Base-by-base conservation (phyloP, 2,329 filamentous ascomycete species). In the Neofusicoccum laricinum region DNA sequence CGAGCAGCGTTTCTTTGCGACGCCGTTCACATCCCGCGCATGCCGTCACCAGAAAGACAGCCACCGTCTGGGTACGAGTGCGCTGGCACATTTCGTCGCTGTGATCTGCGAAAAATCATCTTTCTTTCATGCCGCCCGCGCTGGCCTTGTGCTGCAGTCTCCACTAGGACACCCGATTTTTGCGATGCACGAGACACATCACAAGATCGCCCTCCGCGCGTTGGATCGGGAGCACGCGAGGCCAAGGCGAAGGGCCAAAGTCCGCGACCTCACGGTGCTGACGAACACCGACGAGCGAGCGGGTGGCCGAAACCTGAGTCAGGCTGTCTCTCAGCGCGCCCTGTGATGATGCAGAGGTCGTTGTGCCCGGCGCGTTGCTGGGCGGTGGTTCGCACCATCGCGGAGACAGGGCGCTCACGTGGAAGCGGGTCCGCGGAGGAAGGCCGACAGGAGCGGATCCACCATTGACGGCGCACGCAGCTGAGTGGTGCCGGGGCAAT, bases 401-500 rank as follows among this genome's bases (percentile, higher is more conserved):
- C 41, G 25, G 25, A 59, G 41, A 17, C 17, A 40, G 50, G 36
- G 40, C 21, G 43, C 41, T 45, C 55, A 46, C 55, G 55, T 46
- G 55, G 55, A 32, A 59, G 55, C 38, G 41, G 55, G n/a, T 43
- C 34, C 41, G 32, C 41, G 55, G 55, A 58, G 53, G 40, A 45
- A 32, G 10, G 15, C 40, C 40, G 53, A 17, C 15, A 40, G 36
- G 15, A 41, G 48, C 34, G 45, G 34, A 43, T 30, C 15, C 7
- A 19, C 51, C 51, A 32, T 25, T 32, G 38, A 41, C 53, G 25
- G 55, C 53, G 32, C 55, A n/a, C 21, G 30, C 25, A 17, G 55
- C 30, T 11, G 41, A 34, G 55, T 57, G 17, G 51, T 14, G 51
- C 36, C 51, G 49, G 51, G 19, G 46, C 19, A 10, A 38, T 41